Percentiles rank a stretch among this genome's conserved stretches.
phyloP scores from a whole-genome alignment of 2,329 filamentous ascomycete genomes.

The Drechmeria coniospora region DNA sequence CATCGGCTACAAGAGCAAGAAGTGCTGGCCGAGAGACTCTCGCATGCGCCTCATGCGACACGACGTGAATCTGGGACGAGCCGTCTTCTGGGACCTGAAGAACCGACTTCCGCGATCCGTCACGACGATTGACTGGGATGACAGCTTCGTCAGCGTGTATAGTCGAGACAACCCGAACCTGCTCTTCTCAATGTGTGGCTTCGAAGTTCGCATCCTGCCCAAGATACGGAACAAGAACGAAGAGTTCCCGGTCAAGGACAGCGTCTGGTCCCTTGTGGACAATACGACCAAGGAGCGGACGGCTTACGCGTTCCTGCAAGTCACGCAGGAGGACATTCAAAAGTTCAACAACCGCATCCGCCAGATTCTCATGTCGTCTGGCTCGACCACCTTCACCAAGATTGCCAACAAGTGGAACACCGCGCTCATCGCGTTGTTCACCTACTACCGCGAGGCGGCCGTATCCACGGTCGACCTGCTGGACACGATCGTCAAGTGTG shows the following conservation, averaged over 20 bases:
- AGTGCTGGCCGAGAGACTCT: slow-evolving; percentile 96
- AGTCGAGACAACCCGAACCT: slow-evolving; percentile 95
- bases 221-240: slow-evolving; percentile 93
- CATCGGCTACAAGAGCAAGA: slow-evolving; percentile 98
- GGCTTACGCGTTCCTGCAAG: slow-evolving; percentile 91
- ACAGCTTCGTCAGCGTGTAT: slow-evolving; percentile 96
- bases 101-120: slow-evolving; percentile 88
- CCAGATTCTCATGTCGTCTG: slow-evolving; percentile 97
- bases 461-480: slow-evolving; percentile 88
- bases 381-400: slow-evolving; percentile 98
- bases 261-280: slow-evolving; percentile 93
- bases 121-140: slow-evolving; percentile 97
- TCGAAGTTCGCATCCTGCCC: slow-evolving; percentile 89
- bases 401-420: slow-evolving; percentile 99
- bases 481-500: slow-evolving; percentile 97
- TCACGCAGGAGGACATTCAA: slow-evolving; percentile 93
- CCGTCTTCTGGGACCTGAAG: slow-evolving; percentile 98
- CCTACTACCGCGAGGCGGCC: slow-evolving; percentile 94
- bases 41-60: slow-evolving; percentile 97
- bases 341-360: slow-evolving; percentile 99
- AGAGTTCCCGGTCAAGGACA: slow-evolving; percentile 94
- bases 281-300: slow-evolving; percentile 95
- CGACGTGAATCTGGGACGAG: slow-evolving; percentile 92
- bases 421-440: slow-evolving; percentile 89
- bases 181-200: slow-evolving; percentile 94